These are phyloP conservation scores for Eucalyptus camaldulensis DNA, from an alignment of 345 rosid genomes.

Conservation along the genomic window DNA sequence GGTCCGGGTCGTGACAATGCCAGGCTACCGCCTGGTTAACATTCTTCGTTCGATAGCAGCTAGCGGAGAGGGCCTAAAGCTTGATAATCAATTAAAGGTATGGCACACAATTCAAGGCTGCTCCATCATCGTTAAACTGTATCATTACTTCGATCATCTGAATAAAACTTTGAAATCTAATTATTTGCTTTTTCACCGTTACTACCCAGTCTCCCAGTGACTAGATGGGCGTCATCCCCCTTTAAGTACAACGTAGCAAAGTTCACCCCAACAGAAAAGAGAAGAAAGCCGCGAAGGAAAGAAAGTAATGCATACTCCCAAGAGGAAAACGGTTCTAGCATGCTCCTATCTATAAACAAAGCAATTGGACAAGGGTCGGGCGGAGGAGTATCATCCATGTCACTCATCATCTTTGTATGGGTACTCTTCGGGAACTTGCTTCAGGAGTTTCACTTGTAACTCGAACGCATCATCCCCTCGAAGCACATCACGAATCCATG, in stretches of 20 bases:
- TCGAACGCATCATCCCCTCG: conserved; percentile 85
- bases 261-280: not conserved
- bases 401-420: conserved; percentile 97
- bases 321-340: not conserved
- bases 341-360: not conserved
- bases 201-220: not conserved
- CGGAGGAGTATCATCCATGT: not conserved
- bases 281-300: not conserved
- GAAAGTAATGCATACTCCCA: not conserved
- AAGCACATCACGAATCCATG: conserved; percentile 81
- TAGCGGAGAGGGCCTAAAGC: not conserved
- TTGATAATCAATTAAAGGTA: not conserved
- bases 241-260: not conserved
- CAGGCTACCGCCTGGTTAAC: not conserved
- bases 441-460: conserved; percentile 82
- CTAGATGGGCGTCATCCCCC: not conserved
- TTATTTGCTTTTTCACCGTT: not conserved
- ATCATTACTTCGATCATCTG: not conserved
- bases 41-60: not conserved
- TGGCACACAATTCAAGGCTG: not conserved
- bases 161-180: not conserved
- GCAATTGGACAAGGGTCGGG: not conserved
- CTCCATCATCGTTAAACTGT: not conserved
- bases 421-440: conserved; percentile 88
- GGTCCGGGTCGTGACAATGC: not conserved